phyloP scores from a whole-genome alignment of 345 rosid genomes.

The Eucalyptus shirleyi region DNA sequence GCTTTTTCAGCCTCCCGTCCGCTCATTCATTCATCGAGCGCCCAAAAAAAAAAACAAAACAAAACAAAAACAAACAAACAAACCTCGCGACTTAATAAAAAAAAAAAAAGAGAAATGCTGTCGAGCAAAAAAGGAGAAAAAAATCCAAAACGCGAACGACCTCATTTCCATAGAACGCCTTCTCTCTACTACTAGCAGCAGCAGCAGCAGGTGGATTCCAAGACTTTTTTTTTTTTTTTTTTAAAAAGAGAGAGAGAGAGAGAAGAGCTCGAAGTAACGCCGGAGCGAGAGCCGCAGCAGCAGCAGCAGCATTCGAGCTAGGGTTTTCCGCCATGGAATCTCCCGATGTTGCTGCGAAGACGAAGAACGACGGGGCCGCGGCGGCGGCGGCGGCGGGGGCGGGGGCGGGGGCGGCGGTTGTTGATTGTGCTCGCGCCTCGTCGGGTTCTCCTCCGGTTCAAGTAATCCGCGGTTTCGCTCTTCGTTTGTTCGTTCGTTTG shows the following conservation, averaged over 20 bases:
- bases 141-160: neutral
- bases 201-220: neutral
- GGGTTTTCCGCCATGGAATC: constrained; percentile 13
- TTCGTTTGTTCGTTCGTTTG: neutral
- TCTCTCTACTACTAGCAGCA: neutral
- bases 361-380: neutral
- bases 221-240: neutral
- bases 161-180: neutral
- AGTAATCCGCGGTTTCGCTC: constrained; percentile 2
- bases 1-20: neutral
- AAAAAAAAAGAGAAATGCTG: neutral
- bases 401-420: neutral
- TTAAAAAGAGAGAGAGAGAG: neutral
- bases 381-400: neutral
- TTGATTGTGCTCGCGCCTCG: neutral
- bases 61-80: too few relatives aligned
- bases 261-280: neutral
- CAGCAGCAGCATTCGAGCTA: neutral
- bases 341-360: neutral
- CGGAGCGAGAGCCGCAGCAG: neutral
- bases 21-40: neutral
- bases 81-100: neutral
- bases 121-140: neutral
- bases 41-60: neutral
- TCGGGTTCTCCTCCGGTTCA: constrained; percentile 24